Evolutionary conservation across 352 stramenopile species (phyloP), one percentile per base, ranked within the genome.

Genomic region (Pseudoperonospora humuli): DNA sequence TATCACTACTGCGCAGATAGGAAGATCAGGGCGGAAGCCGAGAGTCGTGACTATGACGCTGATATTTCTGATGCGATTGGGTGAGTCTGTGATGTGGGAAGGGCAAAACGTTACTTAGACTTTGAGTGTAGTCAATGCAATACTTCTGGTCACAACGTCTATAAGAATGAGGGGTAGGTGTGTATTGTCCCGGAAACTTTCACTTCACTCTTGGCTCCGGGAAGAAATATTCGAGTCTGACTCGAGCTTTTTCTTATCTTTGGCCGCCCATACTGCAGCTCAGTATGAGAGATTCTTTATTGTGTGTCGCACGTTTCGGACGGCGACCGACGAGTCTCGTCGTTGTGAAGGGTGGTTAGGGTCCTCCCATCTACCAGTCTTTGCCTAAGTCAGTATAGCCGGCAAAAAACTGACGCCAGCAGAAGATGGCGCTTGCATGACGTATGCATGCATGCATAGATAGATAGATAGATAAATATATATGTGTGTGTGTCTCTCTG

Each of bases 391-490:
- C 45, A 13, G 26, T n/a, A 47, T 49, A 33, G 32, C 8, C 51
- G 40, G 28, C 39, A 36, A 52, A 57, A 64, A 64, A 59, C 54
- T 59, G 54, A 64, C 55, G 55, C 13, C 55, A 60, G 50, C 39
- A 27, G 29, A 50, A 33, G 36, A 41, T 57, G 40, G 54, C 40
- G 45, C 31, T 59, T 41, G 50, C 31, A 27, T 60, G 38, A 46
- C 50, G 32, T 50, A 57, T 41, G 21, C 38, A 18, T 25, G 19
- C n/a, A n/a, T n/a, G n/a, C n/a, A n/a, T n/a, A n/a, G n/a, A n/a
- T n/a, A n/a, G n/a, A n/a, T n/a, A n/a, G n/a, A n/a, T n/a, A n/a
- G n/a, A n/a, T n/a, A n/a, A n/a, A n/a, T n/a, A n/a, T n/a, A n/a
- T n/a, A 43, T 50, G 38, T 23, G 37, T 45, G 41, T 50, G 49